Evolutionary conservation across 768 basidiomycete species (phyloP), one percentile per base, ranked within the genome.

Genomic region (Lenzites betulinus): DNA sequence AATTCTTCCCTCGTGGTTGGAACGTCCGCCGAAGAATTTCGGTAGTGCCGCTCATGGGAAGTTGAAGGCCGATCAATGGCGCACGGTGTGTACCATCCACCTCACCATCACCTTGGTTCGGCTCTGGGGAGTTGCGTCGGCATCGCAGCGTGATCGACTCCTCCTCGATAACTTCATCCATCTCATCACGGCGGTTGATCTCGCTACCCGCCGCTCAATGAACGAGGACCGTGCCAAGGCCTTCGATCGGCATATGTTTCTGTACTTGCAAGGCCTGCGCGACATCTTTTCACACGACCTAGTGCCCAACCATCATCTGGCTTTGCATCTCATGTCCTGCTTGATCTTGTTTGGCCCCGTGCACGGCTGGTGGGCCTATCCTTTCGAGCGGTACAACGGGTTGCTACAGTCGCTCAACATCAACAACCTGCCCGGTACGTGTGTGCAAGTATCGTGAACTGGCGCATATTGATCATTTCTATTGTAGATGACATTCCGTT

Each of bases 81-180:
- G 69, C 15, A 69, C 67, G 0, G 60, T 76, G 3, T 71, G 73
- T 18, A 67, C 69, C 0, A 51, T 77, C 15, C 67, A 76, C 51
- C 66, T 79, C 20, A 72, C 72, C 3, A 64, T 75, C 22, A 75
- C 77, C 0, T 63, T 79, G 0, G 65, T 70, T 15, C 66, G 74
- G 2, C 67, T 79, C 0, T 79, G 78, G 78, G 70, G 73, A 11
- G 16, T 39, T 8, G 26, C n/a, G n/a, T 23, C 9, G 13, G 1
- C 57, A 6, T 44, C 54, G 1, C 54, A 46, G 8, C 48, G 66
- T 1, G 44, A 70, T 1, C 44, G n/a, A 1, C 20, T 23, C 0
- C 8, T 46, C 16, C 33, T 60, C 13, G 23, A 51, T 8, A 60
- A 60, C 35, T 60, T 53, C 42, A 23, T 60, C 13, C 51, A 60